Base-by-base conservation (phyloP, 2,329 filamentous ascomycete genomes). In the Cladophialophora chaetospira region DNA sequence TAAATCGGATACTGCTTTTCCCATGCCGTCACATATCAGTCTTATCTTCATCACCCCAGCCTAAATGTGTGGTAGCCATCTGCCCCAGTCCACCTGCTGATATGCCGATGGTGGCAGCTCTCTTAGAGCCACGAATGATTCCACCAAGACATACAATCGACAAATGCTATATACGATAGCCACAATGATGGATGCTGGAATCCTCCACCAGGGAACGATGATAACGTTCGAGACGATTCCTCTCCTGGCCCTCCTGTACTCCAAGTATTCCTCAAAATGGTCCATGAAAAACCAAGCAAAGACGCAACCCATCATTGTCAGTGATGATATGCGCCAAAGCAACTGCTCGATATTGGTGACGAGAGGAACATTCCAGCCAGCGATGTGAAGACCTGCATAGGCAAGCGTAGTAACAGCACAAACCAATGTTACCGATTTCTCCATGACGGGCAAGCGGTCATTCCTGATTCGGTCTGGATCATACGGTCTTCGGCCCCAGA, bases 341-440 rank as follows among this genome's bases (percentile, higher is more conserved):
- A 58, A n/a, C 15, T 51, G 57, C 43, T 69, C 68, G n/a, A 53
- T 48, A 5, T 40, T 10, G 15, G 65, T 66, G 11, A 66, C 65
- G 46, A 68, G 67, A 11, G 50, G 44, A 25, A 66, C 66, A 44
- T 68, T 64, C 67, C 68, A 69, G 4, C 65, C 66, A 6, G 61
- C 35, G 23, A 58, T 61, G 40, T 69, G 67, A 6, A 66, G 43
- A 9, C 48, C 55, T 25, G 62, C 64, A 40, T 65, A 66, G 29
- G 62, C 49, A 6, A 46, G n/a, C 11, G 53, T 55, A 31, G 55
- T 53, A 9, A 61, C n/a, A 3, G 35, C 51, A 31, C 53, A 38
- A n/a, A 58, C 55, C 17, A 62, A 15, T 19, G 55, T 51, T 21
- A 63, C 43, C 1, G 33, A 29, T 15, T 62, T 56, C 43, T 40